Evolutionary conservation across 2,329 filamentous ascomycete genomes (phyloP).

Genomic region (Cladosporium cucumerinum): DNA sequence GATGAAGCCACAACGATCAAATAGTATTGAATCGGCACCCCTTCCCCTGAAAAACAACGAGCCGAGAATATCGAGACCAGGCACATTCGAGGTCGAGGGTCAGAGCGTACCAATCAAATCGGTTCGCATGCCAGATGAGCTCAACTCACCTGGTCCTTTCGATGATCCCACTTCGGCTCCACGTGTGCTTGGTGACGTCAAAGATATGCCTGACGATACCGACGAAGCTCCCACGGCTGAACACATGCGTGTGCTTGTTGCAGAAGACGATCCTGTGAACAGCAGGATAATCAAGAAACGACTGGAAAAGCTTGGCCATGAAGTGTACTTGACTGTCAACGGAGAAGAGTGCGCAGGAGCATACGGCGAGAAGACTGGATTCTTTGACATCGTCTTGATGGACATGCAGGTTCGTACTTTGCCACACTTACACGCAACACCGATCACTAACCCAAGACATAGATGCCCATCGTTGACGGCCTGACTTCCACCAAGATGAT

Average conservation of each 20-base stretch:
- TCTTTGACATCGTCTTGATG: conserved; percentile 81
- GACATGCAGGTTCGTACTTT: conserved; percentile 70
- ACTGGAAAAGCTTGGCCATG: conserved; percentile 71
- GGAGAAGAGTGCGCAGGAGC: conserved; percentile 77
- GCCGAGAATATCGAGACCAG: conserved; percentile 45
- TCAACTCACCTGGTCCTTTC: background rate
- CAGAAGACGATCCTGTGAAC: conserved; percentile 86
- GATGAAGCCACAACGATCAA: conserved; percentile 17
- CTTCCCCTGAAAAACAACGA: conserved; percentile 28
- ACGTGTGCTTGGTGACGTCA: background rate
- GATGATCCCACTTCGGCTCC: background rate
- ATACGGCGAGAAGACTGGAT: conserved; percentile 60
- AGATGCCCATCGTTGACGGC: conserved; percentile 94
- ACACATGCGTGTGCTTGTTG: conserved; percentile 67
- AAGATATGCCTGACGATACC: background rate
- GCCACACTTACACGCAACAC: background rate
- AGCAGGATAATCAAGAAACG: conserved; percentile 77
- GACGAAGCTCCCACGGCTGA: conserved; percentile 31
- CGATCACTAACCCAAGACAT: conserved; percentile 18
- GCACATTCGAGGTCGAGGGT: conserved; percentile 39
- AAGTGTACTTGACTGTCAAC: conserved; percentile 70
- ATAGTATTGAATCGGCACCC: conserved; percentile 24
- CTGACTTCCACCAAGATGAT: conserved; percentile 81
- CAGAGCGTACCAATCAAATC: conserved; percentile 45
- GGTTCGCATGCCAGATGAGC: conserved; percentile 47